These are phyloP conservation scores for Colletotrichum lindemuthianum DNA, from an alignment of 2,329 filamentous ascomycete genomes.

Conservation along the genomic window DNA sequence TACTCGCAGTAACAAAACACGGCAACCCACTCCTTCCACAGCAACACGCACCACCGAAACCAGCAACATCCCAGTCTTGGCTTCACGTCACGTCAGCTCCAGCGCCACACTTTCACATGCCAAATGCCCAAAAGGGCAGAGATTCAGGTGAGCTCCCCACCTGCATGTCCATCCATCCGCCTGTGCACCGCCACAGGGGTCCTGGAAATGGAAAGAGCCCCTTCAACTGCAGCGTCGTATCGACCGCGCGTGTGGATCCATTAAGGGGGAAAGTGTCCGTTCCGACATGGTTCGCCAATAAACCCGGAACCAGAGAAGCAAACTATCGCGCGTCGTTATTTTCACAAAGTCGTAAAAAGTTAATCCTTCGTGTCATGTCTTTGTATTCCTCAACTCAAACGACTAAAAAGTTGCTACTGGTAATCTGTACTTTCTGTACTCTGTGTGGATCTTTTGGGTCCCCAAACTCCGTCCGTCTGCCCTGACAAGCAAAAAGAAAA, in stretches of 20 bases:
- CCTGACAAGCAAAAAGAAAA: neutral
- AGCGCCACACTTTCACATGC: constrained; percentile 21
- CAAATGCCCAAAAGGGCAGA: neutral
- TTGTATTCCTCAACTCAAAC: constrained; percentile 1
- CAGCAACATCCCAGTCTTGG: constrained; percentile 12
- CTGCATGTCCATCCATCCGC: neutral
- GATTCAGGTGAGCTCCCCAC: constrained; percentile 19
- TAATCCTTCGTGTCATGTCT: neutral
- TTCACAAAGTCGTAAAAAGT: neutral
- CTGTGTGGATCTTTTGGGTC: constrained; percentile 3
- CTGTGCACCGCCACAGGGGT: constrained; percentile 27
- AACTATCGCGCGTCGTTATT: neutral
- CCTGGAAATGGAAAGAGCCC: neutral
- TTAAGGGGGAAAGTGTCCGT: constrained; percentile 14
- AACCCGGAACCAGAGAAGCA: neutral
- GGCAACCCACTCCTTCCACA: constrained; percentile 1
- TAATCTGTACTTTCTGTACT: constrained; percentile 19
- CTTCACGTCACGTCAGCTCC: neutral
- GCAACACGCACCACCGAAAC: constrained; percentile 3
- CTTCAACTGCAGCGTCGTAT: neutral
- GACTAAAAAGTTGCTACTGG: constrained; percentile 14
- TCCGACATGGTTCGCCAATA: constrained; percentile 9
- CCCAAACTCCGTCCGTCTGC: constrained; percentile 12
- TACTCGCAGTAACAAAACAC: neutral
- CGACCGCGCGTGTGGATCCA: neutral